Base-by-base conservation (phyloP, 805 yeast genomes). In the Nakazawaea populi region DNA sequence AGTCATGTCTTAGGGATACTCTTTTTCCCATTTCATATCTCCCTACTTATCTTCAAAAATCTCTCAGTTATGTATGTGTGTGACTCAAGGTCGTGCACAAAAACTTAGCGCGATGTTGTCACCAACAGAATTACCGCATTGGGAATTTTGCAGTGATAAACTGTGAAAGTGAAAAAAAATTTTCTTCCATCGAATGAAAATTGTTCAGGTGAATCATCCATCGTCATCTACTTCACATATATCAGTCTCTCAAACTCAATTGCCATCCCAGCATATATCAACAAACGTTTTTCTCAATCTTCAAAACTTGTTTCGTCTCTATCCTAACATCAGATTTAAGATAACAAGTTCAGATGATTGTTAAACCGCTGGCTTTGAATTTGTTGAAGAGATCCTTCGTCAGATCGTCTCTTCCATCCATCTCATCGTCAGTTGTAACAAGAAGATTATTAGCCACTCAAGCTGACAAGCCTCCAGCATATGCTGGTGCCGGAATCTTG, bases 401-500 rank as follows among this genome's bases (percentile, higher is more conserved):
- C 38, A 43, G 46, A 43, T 43, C 46, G 18, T 43, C 38, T 29
- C 31, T 28, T 30, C 18, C 35, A 42, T 42, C 41, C 29, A 24
- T 34, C 47, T 27, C 41, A 35, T 44, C 32, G 9, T 24, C 27
- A 18, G 31, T 24, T n/a, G 27, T 35, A 32, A 35, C n/a, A 31
- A 36, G 35, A 18, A 46, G 48, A 46, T 12, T 32, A 6, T 47
- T 47, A 31, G 62, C 67, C 24, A 48, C 65, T 6, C 54, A 54
- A 43, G 54, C 60, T 18, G 64, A 62, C 39, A 58, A 58, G 45
- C 66, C 70, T 34, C 55, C 71, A 11, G 56, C 73, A 3, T 83
- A 84, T 61, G 84, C 82, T 32, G 89, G 89, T 46, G 84, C 82
- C 32, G 80, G 80, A 29, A 74, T 83, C 50, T 68, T 84, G 52